Evolutionary conservation across 1,284 basidiomycete species (phyloP).

Genomic region (Athelia sp.): DNA sequence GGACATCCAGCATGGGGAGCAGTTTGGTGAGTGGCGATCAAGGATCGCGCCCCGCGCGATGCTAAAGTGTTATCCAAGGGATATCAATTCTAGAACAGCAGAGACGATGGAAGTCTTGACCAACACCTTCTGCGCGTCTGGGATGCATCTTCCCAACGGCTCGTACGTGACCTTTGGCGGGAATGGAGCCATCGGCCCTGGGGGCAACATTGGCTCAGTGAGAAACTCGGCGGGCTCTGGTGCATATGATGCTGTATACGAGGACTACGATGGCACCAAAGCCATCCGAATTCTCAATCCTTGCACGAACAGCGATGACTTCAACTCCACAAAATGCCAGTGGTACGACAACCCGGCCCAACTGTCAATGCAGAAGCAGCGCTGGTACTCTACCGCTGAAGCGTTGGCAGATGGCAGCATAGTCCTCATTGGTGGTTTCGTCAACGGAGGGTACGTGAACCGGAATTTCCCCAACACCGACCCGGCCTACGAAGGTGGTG

Average conservation of each 20-base stretch:
- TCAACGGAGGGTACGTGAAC: constrained; percentile 87
- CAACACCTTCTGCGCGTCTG: constrained; percentile 82
- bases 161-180: constrained; percentile 65
- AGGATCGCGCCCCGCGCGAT: neutral
- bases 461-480: constrained; percentile 71
- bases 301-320: constrained; percentile 53
- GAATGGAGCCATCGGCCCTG: constrained; percentile 73
- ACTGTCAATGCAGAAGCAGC: constrained; percentile 69
- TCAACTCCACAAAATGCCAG: constrained; percentile 48
- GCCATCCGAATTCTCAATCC: constrained; percentile 75
- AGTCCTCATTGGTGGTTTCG: constrained; percentile 76
- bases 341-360: constrained; percentile 74
- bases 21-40: constrained; percentile 28
- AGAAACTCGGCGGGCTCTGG: constrained; percentile 40
- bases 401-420: constrained; percentile 63
- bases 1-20: constrained; percentile 39
- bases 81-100: constrained; percentile 45
- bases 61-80: constrained; percentile 26
- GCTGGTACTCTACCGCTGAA: constrained; percentile 90
- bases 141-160: constrained; percentile 64
- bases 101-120: constrained; percentile 68
- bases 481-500: constrained; percentile 60
- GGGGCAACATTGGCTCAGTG: constrained; percentile 57
- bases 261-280: constrained; percentile 62
- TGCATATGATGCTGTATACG: constrained; percentile 53